Evolutionary conservation across 116 monocot genomes (phyloP).

Genomic region (Dioscorea cayenensis): DNA sequence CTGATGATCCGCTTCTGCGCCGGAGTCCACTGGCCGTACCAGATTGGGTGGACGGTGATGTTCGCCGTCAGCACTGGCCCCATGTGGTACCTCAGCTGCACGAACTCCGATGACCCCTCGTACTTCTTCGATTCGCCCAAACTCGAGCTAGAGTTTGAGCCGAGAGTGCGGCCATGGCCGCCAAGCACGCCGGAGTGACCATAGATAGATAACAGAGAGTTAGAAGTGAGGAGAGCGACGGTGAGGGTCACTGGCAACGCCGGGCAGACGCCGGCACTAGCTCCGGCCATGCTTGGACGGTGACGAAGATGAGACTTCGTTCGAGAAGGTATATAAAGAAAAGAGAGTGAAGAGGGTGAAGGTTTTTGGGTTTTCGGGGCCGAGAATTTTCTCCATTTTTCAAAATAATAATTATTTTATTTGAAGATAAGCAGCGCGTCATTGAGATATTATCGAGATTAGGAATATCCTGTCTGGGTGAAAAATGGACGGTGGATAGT

Average conservation of each 20-base stretch:
- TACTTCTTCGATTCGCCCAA: conserved; percentile 62
- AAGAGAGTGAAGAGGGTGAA: background rate
- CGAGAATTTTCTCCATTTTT: too few species aligned
- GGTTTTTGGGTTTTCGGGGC: background rate
- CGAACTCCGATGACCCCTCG: conserved; percentile 93
- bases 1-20: conserved; percentile 72
- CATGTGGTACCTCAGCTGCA: conserved; percentile 93
- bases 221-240: background rate
- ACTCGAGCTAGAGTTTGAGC: conserved; percentile 4
- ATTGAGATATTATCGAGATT: background rate
- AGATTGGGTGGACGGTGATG: conserved; percentile 88
- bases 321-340: background rate
- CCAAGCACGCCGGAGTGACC: conserved; percentile 4
- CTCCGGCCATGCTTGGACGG: background rate
- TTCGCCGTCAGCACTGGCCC: conserved; percentile 92
- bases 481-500: background rate
- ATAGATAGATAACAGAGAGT: background rate
- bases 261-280: background rate
- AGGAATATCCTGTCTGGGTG: background rate
- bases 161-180: conserved; percentile 39
- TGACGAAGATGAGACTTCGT: too few species aligned
- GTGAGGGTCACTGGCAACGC: background rate
- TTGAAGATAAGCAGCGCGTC: background rate
- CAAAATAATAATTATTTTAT: too few species aligned
- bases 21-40: conserved; percentile 82